Evolutionary conservation across 345 rosid species (phyloP), one percentile per base, ranked within the genome.

Genomic region (Ceriops tagal): DNA sequence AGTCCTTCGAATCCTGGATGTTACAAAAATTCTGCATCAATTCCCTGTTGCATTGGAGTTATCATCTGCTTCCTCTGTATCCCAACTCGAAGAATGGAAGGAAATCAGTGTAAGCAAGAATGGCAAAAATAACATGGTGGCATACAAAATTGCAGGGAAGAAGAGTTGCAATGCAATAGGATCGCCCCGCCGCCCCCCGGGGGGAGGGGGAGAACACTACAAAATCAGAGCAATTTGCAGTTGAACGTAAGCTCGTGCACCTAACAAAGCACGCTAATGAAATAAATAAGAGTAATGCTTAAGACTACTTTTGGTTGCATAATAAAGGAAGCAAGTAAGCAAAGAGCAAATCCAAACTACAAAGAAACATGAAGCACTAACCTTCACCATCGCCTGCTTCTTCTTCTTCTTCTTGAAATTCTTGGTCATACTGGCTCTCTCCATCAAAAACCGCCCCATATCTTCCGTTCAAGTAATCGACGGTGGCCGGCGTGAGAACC

Each of bases 401-500:
- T 0, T 61, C 86, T 16, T 62, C 84, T 28, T 61, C 83, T 10
- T 70, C 79, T 6, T 39, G 67, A 8, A 71, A 81, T 0, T 67
- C 83, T 1, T 82, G 90, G 20, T 85, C 90, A 0, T 84, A 89
- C 2, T 73, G 79, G 0, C 62, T 77, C 3, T 64, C 80, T 24
- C 65, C 88, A 3, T 71, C 60, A 34, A 68, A 31, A 24, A 82
- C 86, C 22, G 73, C 87, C 61, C 99, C 96, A 24, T 92, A 95
- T 73, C 91, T 82, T 31, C 69, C 86, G 71, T 95, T 92, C 83
- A 92, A 59, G 62, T 65, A 90, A 58, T 87, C 89, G 35, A 95
- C 96, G 0, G 91, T 74, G 21, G 73, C 83, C 18, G 95, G 96
- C 22, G 99, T 87, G 31, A 95, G 61, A 57, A 90, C 97, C 67